Percentiles rank a stretch among this genome's conserved stretches.
Conservation (phyloP, 2,329 filamentous ascomycete genomes). For the Colletotrichum navitas region DNA sequence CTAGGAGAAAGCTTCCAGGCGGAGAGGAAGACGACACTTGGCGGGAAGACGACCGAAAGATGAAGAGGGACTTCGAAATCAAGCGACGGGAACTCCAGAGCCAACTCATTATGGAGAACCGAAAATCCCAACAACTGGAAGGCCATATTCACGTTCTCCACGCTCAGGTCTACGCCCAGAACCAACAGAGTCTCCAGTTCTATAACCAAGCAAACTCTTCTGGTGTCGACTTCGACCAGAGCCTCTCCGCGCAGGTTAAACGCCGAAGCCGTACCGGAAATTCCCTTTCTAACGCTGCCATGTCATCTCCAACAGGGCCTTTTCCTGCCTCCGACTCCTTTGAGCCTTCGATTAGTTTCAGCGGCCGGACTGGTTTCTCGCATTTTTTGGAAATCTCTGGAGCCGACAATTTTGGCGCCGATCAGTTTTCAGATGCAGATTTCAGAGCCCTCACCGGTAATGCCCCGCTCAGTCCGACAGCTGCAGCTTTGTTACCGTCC, state of each 20-base stretch:
- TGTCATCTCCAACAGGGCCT: conserved; percentile 56
- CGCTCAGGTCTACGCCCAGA: conserved; percentile 59
- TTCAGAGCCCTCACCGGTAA: conserved; percentile 71
- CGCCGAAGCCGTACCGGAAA: conserved; percentile 63
- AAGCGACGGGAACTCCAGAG: conserved; percentile 66
- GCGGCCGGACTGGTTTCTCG: conserved; percentile 63
- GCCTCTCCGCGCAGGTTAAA: conserved; percentile 57
- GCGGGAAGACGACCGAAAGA: conserved; percentile 64
- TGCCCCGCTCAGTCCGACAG: conserved; percentile 82
- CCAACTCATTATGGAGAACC: conserved; percentile 61
- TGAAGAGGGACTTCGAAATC: conserved; percentile 68
- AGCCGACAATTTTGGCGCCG: conserved; percentile 47
- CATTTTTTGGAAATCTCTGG: conserved; percentile 64
- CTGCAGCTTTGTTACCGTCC: conserved; percentile 79
- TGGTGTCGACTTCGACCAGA: conserved; percentile 62
- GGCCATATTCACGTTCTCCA: conserved; percentile 61
- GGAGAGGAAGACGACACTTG: conserved; percentile 71
- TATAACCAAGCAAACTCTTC: conserved; percentile 61
- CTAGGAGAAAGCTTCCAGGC: conserved; percentile 72
- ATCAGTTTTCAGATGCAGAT: conserved; percentile 71
- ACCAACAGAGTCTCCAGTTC: conserved; percentile 58
- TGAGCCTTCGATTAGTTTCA: conserved; percentile 66
- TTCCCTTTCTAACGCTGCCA: conserved; percentile 57
- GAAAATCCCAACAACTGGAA: conserved; percentile 61
- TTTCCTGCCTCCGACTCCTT: conserved; percentile 58